These are phyloP conservation scores for Debaryomyces maramus DNA, from an alignment of 805 yeast species.

Conservation along the genomic window DNA sequence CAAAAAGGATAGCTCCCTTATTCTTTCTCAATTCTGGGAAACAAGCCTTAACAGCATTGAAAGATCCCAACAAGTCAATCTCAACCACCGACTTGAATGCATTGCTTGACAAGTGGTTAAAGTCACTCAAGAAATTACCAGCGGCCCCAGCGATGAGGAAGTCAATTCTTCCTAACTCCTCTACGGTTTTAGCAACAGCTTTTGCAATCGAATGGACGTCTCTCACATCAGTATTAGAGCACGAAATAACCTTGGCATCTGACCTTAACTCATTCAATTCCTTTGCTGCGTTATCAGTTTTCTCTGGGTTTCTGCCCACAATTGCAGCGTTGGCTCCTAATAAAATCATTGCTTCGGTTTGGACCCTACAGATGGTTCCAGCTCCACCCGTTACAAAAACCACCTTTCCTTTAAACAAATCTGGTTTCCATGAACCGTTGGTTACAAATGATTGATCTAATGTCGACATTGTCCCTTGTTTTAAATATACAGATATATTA, in stretches of 20 bases:
- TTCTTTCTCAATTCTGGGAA: slow-evolving; percentile 37
- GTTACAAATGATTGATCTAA: slow-evolving; percentile 25
- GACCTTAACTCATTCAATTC: slow-evolving; percentile 56
- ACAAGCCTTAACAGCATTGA: slow-evolving; percentile 42
- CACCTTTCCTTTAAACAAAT: slow-evolving; percentile 77
- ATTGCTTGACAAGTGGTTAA: slow-evolving; percentile 43
- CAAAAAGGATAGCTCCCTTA: slow-evolving; percentile 48
- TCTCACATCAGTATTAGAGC: slow-evolving; percentile 77
- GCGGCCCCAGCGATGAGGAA: slow-evolving; percentile 48
- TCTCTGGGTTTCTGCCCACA: slow-evolving; percentile 69
- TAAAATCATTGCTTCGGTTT: slow-evolving; percentile 78
- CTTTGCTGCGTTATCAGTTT: slow-evolving; percentile 64
- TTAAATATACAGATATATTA: too few species aligned
- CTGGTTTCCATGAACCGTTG: slow-evolving; percentile 49
- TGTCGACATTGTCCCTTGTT: not conserved
- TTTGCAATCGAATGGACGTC: slow-evolving; percentile 51
- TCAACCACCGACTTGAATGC: slow-evolving; percentile 41
- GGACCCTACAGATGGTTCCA: slow-evolving; percentile 88
- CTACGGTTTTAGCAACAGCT: slow-evolving; percentile 65
- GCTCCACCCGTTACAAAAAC: slow-evolving; percentile 95
- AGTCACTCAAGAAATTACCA: slow-evolving; percentile 43
- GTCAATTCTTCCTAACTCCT: slow-evolving; percentile 42
- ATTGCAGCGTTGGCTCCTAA: slow-evolving; percentile 87
- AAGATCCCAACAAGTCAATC: slow-evolving; percentile 43
- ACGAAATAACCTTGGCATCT: slow-evolving; percentile 65